Percentiles rank a stretch among this genome's conserved stretches.
phyloP scores from a whole-genome alignment of 1,139 yeast genomes.

The Yamadazyma atlantica region DNA sequence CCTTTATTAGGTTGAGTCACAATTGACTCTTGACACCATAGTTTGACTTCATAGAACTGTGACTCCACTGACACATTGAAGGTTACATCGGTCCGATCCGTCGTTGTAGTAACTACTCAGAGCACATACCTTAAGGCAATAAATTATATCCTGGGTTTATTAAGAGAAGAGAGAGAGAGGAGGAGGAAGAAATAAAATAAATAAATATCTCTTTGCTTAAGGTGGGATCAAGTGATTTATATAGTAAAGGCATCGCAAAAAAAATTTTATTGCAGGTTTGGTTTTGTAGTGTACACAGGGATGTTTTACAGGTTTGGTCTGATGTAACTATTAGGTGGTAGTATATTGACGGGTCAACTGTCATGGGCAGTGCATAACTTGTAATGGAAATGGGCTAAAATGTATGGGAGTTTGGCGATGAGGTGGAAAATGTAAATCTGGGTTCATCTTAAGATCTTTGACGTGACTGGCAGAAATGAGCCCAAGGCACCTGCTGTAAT shows the following conservation, averaged over 20 bases:
- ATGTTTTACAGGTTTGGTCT: not conserved
- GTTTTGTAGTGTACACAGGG: not conserved
- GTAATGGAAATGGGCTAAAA: too few species aligned
- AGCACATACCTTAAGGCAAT: constrained; percentile 8
- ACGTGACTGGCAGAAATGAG: too few species aligned
- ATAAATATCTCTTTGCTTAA: not conserved
- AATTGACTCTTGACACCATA: too few species aligned
- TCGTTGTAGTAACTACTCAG: not conserved
- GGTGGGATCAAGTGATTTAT: constrained; percentile 6
- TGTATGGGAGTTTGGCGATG: too few species aligned
- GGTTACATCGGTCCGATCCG: too few species aligned
- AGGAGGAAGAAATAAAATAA: constrained; percentile 9
- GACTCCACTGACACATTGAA: too few species aligned
- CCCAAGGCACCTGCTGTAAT: too few species aligned
- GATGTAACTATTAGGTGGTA: constrained; percentile 1
- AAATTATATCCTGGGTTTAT: constrained; percentile 11
- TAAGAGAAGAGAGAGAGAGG: constrained; percentile 10
- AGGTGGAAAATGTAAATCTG: too few species aligned
- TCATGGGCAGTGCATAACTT: not conserved
- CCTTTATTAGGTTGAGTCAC: too few species aligned
- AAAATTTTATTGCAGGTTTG: constrained; percentile 2
- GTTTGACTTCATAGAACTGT: too few species aligned
- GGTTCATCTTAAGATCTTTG: too few species aligned
- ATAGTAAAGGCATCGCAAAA: constrained; percentile 4
- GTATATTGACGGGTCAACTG: not conserved